Evolutionary conservation across 2,329 filamentous ascomycete species (phyloP), one percentile per base, ranked within the genome.

Genomic region (Hymenoscyphus repandus): DNA sequence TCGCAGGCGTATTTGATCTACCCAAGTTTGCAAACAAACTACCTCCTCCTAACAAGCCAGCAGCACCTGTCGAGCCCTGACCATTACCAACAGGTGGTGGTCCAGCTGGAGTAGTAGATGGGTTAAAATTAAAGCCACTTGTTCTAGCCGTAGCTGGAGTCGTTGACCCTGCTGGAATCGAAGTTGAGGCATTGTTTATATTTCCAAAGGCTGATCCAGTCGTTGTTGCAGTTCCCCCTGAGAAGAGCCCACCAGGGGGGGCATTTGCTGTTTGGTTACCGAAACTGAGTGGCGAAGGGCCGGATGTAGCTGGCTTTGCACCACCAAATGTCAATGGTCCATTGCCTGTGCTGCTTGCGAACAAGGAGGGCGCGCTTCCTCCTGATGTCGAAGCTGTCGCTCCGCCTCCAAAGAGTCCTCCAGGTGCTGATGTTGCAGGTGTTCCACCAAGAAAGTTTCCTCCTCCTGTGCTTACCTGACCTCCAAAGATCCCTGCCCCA

Each of bases 51-150:
- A 27, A 45, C n/a, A 50, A 17, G 36, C 34, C 48, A 20, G 51
- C 50, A 52, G 62, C 54, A n/a, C 41, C n/a, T 30, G 40, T 49
- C 30, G n/a, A 36, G 20, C 10, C 32, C 12, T 40, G 40, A 17
- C 18, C 33, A 45, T 51, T 56, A 39, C 57, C 59, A 49, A 60
- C 51, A 36, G 64, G 64, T 36, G 64, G 64, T 38, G 61, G 62
- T 15, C 65, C 65, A 39, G 63, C 63, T 32, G 65, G 65, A n/a
- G 65, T 67, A 17, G 62, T 65, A 17, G 62, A 64, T n/a, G 38
- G 53, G 27, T 38, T 55, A 17, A 56, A 57, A 32, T 47, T 53
- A 37, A 40, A 40, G 17, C 55, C 57, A 32, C 52, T 54, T 13
- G 56, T 41, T 43, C 58, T 59, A 33, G 54, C 47, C 37, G 56